phyloP scores from a whole-genome alignment of 2,329 filamentous ascomycete species.

The Ceratocystis harringtonii region DNA sequence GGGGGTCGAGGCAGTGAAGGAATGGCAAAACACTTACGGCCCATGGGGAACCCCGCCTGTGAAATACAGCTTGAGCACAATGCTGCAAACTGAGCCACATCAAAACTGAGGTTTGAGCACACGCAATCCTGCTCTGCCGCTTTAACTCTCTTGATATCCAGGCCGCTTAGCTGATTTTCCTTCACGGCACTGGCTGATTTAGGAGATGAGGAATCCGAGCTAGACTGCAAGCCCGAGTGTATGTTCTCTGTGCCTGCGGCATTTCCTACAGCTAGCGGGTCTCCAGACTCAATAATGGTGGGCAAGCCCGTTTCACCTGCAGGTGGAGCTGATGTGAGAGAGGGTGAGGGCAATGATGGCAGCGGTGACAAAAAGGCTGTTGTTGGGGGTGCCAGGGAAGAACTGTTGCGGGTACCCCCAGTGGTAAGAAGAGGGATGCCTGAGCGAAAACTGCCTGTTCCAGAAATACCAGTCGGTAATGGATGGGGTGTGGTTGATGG shows the following conservation, averaged over 20 bases:
- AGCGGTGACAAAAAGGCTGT: neutral
- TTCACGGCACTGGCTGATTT: neutral
- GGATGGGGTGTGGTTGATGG: neutral
- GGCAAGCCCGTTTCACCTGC: conserved; percentile 1
- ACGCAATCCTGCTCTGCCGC: conserved; percentile 26
- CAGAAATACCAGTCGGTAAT: neutral
- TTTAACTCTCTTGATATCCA: conserved; percentile 19
- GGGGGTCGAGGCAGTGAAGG: neutral
- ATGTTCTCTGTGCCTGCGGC: conserved; percentile 11
- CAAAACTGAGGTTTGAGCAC: conserved; percentile 28
- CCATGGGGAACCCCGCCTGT: conserved; percentile 23
- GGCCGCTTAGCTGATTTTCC: conserved; percentile 17
- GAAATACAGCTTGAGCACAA: conserved; percentile 28
- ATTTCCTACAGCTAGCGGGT: conserved; percentile 18
- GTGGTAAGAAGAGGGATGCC: neutral
- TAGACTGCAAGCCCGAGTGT: neutral
- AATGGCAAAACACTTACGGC: conserved; percentile 22
- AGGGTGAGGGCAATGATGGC: neutral
- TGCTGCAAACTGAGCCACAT: conserved; percentile 27
- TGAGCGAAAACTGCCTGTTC: neutral
- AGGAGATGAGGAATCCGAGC: neutral
- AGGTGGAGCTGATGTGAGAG: neutral
- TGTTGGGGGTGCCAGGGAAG: neutral
- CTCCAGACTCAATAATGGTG: conserved; percentile 14
- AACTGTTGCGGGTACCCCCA: neutral